phyloP scores from a whole-genome alignment of 139 green algal genomes.

The Asterochloris sp. region DNA sequence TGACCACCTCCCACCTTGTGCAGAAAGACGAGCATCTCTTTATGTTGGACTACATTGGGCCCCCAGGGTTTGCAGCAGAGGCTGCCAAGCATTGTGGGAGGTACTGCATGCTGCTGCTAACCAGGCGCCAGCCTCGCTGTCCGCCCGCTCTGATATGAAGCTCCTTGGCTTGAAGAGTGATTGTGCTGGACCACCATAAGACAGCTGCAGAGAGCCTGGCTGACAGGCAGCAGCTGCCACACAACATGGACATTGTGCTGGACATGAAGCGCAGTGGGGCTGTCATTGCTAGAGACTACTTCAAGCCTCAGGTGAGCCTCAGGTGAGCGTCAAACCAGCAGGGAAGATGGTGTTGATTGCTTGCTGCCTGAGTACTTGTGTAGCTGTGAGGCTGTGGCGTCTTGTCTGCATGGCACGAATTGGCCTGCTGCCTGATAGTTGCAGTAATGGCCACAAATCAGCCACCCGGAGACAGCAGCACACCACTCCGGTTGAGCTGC shows the following conservation, averaged over 20 bases:
- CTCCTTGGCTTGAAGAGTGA: conserved; percentile 21
- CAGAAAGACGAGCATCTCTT: conserved; percentile 35
- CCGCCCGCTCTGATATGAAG: too few species aligned
- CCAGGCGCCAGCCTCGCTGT: too few species aligned
- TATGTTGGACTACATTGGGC: conserved; percentile 49
- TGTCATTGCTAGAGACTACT: conserved; percentile 54
- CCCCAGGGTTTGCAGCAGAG: conserved; percentile 32
- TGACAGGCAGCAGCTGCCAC: background rate
- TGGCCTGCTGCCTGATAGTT: too few species aligned
- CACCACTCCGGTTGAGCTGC: too few species aligned
- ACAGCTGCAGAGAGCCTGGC: conserved; percentile 49
- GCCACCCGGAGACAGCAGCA: too few species aligned
- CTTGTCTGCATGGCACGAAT: too few species aligned
- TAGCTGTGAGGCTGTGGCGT: too few species aligned
- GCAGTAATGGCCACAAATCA: too few species aligned
- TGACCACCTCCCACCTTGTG: background rate
- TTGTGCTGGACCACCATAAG: conserved; percentile 70
- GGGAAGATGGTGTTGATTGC: background rate
- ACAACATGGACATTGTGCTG: conserved; percentile 40
- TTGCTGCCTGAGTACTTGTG: background rate
- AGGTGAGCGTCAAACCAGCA: background rate
- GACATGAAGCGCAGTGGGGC: conserved; percentile 62
- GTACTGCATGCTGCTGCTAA: background rate
- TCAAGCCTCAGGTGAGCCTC: conserved; percentile 27
- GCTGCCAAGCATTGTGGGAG: conserved; percentile 16